These are phyloP conservation scores for Colletotrichum somersetense DNA, from an alignment of 2,329 filamentous ascomycete species.

Conservation along the genomic window DNA sequence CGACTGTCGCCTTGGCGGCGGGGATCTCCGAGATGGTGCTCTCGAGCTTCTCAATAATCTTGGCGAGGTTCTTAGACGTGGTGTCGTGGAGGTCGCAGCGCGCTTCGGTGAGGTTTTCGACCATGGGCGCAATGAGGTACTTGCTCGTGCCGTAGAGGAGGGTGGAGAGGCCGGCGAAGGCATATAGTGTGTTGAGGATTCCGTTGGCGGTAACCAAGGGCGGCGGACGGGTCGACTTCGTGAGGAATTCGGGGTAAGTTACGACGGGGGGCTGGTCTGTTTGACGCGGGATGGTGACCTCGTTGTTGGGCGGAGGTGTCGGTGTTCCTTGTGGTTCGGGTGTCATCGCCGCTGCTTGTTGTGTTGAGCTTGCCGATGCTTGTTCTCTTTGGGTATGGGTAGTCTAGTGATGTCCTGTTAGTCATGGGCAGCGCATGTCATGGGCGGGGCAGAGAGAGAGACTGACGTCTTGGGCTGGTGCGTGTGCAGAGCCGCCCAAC, in stretches of 20 bases:
- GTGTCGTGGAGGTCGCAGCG: conserved; percentile 66
- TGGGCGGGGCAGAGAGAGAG: not conserved
- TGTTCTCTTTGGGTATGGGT: conserved; percentile 10
- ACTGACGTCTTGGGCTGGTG: conserved; percentile 22
- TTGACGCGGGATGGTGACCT: conserved; percentile 40
- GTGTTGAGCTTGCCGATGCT: conserved; percentile 3
- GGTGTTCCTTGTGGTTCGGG: conserved; percentile 25
- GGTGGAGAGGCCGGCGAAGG: conserved; percentile 68
- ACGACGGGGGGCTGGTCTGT: conserved; percentile 70
- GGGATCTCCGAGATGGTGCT: conserved; percentile 73
- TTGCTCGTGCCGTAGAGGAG: conserved; percentile 79
- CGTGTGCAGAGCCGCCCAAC: conserved; percentile 54
- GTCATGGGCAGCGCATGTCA: not conserved
- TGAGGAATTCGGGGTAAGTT: conserved; percentile 78
- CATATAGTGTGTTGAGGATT: conserved; percentile 71
- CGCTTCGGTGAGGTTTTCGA: conserved; percentile 63
- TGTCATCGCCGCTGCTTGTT: conserved; percentile 16
- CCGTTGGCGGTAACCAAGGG: conserved; percentile 72
- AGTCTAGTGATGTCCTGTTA: conserved; percentile 5
- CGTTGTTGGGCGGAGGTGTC: conserved; percentile 25
- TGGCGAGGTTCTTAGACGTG: conserved; percentile 59
- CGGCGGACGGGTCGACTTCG: conserved; percentile 66
- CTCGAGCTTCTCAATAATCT: conserved; percentile 65
- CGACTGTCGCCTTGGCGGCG: conserved; percentile 44
- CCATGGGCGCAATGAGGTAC: conserved; percentile 75